phyloP scores from a whole-genome alignment of 2,329 filamentous ascomycete species.

The Penicillium olsonii region DNA sequence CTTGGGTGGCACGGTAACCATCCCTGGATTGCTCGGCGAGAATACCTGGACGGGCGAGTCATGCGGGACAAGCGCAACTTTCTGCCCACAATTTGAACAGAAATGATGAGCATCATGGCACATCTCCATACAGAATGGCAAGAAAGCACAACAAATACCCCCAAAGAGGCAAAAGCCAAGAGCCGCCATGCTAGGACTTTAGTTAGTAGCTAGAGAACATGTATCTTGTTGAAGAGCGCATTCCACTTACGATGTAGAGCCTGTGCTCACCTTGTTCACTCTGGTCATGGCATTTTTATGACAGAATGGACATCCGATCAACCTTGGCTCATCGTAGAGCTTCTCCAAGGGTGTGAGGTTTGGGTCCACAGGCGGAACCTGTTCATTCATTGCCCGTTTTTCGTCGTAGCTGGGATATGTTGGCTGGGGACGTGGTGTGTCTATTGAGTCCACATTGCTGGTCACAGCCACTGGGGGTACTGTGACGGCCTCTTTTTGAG shows the following conservation, averaged over 20 bases:
- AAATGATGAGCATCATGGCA: constrained; percentile 20
- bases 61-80: constrained; percentile 1
- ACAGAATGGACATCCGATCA: constrained; percentile 18
- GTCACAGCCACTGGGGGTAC: background rate
- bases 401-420: background rate
- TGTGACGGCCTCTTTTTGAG: background rate
- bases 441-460: background rate
- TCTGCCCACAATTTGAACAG: constrained; percentile 9
- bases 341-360: constrained; percentile 1
- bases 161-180: constrained; percentile 17
- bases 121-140: constrained; percentile 20
- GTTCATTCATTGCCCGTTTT: background rate
- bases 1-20: background rate
- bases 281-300: constrained; percentile 10
- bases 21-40: background rate
- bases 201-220: background rate
- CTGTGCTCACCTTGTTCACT: constrained; percentile 15
- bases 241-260: constrained; percentile 13
- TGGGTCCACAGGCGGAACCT: background rate
- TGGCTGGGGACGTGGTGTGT: background rate
- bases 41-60: background rate
- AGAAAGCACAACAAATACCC: constrained; percentile 15
- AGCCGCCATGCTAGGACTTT: constrained; percentile 11
- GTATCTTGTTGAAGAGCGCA: too few relatives aligned
- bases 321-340: constrained; percentile 11